Percentiles rank a stretch among this genome's conserved stretches.
Evolutionary conservation across 108 stramenopile genomes (phyloP).

Genomic region (Nitzschia putrida): DNA sequence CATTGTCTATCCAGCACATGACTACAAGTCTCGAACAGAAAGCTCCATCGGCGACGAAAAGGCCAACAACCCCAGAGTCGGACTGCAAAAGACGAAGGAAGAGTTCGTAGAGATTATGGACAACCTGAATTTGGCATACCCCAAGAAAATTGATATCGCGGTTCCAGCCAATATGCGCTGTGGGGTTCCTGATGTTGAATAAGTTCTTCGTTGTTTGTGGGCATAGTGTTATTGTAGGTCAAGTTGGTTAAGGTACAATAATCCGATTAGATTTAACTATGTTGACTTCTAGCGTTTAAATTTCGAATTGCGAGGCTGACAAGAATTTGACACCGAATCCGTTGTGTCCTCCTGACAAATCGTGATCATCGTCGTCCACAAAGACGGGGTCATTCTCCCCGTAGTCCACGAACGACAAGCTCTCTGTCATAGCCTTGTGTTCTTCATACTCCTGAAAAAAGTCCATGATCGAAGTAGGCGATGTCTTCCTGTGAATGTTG

Average conservation of each 20-base stretch:
- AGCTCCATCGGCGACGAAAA: conserved; percentile 78
- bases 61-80: conserved; percentile 66
- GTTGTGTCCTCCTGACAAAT: background rate
- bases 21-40: conserved; percentile 72
- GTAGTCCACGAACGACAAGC: background rate
- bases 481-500: conserved; percentile 9
- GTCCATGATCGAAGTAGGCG: conserved; percentile 10
- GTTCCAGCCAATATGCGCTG: conserved; percentile 88
- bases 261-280: too few relatives aligned
- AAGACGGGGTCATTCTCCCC: background rate
- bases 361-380: background rate
- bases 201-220: too few relatives aligned
- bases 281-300: background rate
- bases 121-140: conserved; percentile 74
- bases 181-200: conserved; percentile 55
- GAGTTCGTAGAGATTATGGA: conserved; percentile 89
- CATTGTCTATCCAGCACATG: conserved; percentile 88
- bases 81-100: conserved; percentile 60
- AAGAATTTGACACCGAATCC: background rate
- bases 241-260: too few relatives aligned
- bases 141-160: conserved; percentile 80
- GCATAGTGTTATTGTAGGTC: too few relatives aligned
- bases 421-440: background rate
- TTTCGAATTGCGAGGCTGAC: background rate
- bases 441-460: background rate